A percentile compares a stretch with the other conserved stretches of the same genome.
Conservation (phyloP, 148 eudicot species). For the Pouteria glomerata region DNA sequence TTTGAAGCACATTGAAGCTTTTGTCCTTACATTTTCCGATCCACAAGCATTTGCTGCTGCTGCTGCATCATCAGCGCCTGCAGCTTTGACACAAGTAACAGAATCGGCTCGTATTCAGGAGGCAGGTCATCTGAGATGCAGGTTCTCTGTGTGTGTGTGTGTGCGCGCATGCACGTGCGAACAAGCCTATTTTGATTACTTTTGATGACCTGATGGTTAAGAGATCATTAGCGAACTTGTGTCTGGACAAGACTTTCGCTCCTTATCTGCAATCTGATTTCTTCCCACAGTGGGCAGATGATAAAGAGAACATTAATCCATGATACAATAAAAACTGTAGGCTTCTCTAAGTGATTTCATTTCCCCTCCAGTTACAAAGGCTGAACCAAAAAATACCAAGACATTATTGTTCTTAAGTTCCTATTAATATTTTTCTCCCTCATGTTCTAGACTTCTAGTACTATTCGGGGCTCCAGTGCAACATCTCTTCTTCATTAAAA, state of each 20-base stretch:
- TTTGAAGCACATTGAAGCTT: constrained; percentile 71
- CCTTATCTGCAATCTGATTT: no score
- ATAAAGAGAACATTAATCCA: neutral
- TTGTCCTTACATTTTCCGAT: constrained; percentile 62
- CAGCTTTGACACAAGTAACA: constrained; percentile 72
- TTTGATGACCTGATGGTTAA: no score
- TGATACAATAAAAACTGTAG: neutral
- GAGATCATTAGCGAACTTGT: no score
- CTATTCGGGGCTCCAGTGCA: neutral
- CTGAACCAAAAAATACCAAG: neutral
- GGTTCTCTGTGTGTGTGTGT: no score
- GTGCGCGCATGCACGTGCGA: no score
- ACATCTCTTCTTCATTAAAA: neutral
- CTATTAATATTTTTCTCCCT: neutral
- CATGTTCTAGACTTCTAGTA: neutral
- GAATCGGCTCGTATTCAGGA: constrained; percentile 83
- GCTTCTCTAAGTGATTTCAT: neutral
- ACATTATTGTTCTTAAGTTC: neutral
- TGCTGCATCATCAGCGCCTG: constrained; percentile 68
- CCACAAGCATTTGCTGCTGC: constrained; percentile 75
- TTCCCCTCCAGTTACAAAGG: neutral
- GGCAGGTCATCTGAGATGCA: constrained; percentile 98
- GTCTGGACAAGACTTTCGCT: no score
- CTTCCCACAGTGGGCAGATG: no score
- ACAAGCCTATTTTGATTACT: no score